These are phyloP conservation scores for Penicillium sp. DNA, from an alignment of 2,329 filamentous ascomycete species.

Conservation along the genomic window DNA sequence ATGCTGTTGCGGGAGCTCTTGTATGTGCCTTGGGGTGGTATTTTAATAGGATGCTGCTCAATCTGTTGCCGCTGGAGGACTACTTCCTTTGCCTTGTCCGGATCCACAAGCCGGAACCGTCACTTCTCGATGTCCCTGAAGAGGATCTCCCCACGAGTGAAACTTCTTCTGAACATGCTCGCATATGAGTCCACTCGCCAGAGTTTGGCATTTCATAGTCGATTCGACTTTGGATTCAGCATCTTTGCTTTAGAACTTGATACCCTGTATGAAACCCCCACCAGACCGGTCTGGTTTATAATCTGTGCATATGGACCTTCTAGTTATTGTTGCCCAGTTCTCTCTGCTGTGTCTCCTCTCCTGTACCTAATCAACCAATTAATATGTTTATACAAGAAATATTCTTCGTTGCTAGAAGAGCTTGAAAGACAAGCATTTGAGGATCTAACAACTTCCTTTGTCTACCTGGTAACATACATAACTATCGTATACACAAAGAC, in stretches of 20 bases:
- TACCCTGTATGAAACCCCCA: conserved; percentile 7
- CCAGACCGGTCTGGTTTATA: neutral
- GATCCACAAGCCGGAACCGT: conserved; percentile 62
- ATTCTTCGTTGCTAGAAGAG: neutral
- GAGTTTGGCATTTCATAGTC: neutral
- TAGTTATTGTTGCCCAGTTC: neutral
- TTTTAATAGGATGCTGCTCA: conserved; percentile 57
- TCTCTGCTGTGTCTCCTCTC: neutral
- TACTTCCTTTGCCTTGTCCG: conserved; percentile 64
- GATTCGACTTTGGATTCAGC: neutral
- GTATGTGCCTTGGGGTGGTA: conserved; percentile 66
- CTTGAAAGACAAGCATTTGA: neutral
- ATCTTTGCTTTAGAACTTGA: conserved; percentile 12
- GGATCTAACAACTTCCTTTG: neutral
- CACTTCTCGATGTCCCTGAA: neutral
- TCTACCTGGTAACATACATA: no score
- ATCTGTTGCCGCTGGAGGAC: conserved; percentile 65
- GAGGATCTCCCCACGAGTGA: conserved; percentile 15
- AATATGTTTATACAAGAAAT: neutral
- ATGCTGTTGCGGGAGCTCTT: conserved; percentile 66
- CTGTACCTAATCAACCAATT: neutral
- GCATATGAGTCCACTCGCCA: neutral
- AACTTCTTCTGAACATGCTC: neutral
- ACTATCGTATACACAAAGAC: neutral
- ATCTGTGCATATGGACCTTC: neutral